Base-by-base conservation (phyloP, 2,329 filamentous ascomycete genomes). In the Penicillium vulpinum region DNA sequence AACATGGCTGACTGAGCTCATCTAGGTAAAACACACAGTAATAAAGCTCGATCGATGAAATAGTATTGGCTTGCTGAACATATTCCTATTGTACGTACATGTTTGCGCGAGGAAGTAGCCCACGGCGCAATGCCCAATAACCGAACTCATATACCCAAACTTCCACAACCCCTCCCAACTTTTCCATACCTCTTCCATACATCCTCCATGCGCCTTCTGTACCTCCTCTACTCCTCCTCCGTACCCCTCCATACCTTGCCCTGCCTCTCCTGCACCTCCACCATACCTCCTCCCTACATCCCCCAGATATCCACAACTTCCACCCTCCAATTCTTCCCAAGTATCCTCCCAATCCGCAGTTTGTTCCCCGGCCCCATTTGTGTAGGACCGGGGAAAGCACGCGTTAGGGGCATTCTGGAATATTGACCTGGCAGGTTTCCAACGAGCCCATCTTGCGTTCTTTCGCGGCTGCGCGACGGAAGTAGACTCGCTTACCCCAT, bases 401-500 rank as follows among this genome's bases (percentile, higher is more conserved):
- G 44, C 24, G 60, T 64, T 64, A 64, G 55, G 56, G 52, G 22
- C 38, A 39, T 45, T 54, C 47, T 13, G 48, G 4, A 18, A 29
- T 33, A 8, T 40, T 15, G 5, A 6, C 31, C 31, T 35, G 31
- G 2, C 31, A n/a, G n/a, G n/a, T 33, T 21, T 28, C 26, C 41
- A 47, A 36, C 9, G 44, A 7, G n/a, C 3, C 38, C 15, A 24
- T 21, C n/a, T 28, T 16, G 24, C 47, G 41, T 22, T 36, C 2
- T 1, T 57, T 57, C 31, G 35, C 9, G 8, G n/a, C 50, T 44
- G 21, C 48, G 15, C 68, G 64, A n/a, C 81, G 71, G 56, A 81
- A 77, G 62, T 75, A 83, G 15, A 80, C 66, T 2, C 87, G 75
- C 76, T 90, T 90, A 3, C 63, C 74, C 78, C 80, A 87, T 70